A percentile compares a stretch with the other conserved stretches of the same genome.
These are phyloP conservation scores for Stephanodiscus minutulus DNA, from an alignment of 108 stramenopile genomes.

Conservation along the genomic window DNA sequence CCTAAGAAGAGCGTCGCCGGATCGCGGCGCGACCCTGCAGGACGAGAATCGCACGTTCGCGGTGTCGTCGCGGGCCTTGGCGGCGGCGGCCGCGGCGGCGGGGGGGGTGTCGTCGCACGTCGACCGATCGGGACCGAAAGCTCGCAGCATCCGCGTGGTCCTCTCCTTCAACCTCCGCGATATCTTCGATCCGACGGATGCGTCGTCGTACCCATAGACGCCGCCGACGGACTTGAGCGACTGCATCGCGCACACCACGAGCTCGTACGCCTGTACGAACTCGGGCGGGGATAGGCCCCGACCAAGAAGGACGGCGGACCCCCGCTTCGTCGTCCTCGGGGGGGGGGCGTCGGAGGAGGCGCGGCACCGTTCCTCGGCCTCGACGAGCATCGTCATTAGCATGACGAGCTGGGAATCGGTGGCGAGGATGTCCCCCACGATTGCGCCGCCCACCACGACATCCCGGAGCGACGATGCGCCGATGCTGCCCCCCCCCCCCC, in stretches of 20 bases:
- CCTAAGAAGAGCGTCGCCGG: too few species aligned
- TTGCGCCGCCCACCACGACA: background rate
- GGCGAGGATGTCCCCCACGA: slow-evolving; percentile 20
- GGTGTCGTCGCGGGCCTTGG: slow-evolving; percentile 4
- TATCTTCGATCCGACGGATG: slow-evolving; percentile 6
- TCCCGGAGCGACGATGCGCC: background rate
- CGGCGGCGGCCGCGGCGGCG: background rate
- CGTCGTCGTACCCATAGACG: background rate
- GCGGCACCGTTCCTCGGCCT: slow-evolving; percentile 29
- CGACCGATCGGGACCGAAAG: slow-evolving; percentile 22
- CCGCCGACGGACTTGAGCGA: slow-evolving; percentile 49
- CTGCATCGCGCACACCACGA: slow-evolving; percentile 68
- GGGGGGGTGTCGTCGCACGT: background rate
- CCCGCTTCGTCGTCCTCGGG: background rate
- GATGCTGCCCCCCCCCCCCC: too few species aligned
- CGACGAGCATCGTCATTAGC: slow-evolving; percentile 24
- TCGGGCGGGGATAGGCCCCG: slow-evolving; percentile 46
- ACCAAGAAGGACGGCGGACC: background rate
- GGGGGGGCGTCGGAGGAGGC: too few species aligned
- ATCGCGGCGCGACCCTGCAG: background rate
- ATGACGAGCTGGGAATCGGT: slow-evolving; percentile 35
- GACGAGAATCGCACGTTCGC: too few species aligned
- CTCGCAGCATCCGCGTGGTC: slow-evolving; percentile 21
- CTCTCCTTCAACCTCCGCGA: slow-evolving; percentile 27
- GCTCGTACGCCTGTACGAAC: slow-evolving; percentile 66